Evolutionary conservation across 1,284 basidiomycete species (phyloP).

Genomic region (Amylostereum areolatum): DNA sequence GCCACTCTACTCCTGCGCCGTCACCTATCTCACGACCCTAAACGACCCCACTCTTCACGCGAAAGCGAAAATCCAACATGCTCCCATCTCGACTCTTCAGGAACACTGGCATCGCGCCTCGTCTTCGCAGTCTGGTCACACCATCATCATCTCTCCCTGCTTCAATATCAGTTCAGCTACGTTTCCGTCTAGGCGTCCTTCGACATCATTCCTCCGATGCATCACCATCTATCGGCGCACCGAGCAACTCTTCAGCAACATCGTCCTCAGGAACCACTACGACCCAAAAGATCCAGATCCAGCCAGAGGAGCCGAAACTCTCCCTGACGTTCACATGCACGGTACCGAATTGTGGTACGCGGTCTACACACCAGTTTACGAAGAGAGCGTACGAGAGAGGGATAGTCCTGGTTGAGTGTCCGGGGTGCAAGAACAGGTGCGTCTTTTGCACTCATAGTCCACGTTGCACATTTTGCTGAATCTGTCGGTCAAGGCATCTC

Average conservation of each 20-base stretch:
- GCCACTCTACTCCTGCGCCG: too few relatives aligned
- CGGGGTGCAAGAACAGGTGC: conserved; percentile 83
- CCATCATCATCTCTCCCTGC: conserved; percentile 30
- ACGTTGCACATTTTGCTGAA: neutral
- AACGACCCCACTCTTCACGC: too few relatives aligned
- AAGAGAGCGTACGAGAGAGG: conserved; percentile 82
- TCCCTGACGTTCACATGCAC: conserved; percentile 89
- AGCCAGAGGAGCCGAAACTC: conserved; percentile 45
- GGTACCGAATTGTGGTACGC: conserved; percentile 67
- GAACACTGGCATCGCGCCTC: conserved; percentile 33
- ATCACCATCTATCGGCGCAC: neutral
- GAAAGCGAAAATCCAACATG: too few relatives aligned
- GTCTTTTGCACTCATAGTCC: too few relatives aligned
- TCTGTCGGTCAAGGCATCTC: conserved; percentile 51
- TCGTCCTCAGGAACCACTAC: conserved; percentile 19
- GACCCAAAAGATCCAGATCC: conserved; percentile 20
- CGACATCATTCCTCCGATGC: conserved; percentile 6
- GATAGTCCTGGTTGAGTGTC: conserved; percentile 90
- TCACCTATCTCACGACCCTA: too few relatives aligned
- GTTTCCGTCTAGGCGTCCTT: conserved; percentile 4
- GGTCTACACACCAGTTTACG: conserved; percentile 87
- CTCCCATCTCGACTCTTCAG: conserved; percentile 36
- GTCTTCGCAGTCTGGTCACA: conserved; percentile 31
- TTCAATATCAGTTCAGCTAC: conserved; percentile 14
- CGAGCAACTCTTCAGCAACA: conserved; percentile 2